A percentile compares a stretch with the other conserved stretches of the same genome.
phyloP scores from a whole-genome alignment of 2,329 filamentous ascomycete species.

The Phaeoacremonium minimum region DNA sequence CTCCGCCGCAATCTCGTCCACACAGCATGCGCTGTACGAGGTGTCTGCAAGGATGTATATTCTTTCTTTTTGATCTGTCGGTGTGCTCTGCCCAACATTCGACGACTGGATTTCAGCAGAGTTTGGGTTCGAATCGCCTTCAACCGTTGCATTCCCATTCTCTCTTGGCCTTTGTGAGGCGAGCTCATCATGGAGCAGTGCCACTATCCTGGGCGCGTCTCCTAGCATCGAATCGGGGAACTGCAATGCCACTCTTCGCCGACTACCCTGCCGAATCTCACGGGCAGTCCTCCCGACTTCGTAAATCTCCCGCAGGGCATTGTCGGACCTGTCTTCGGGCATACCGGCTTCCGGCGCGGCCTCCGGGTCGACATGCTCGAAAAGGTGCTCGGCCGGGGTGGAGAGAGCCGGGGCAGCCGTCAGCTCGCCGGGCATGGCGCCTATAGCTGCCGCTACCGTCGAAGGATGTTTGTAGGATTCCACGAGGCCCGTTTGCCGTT shows the following conservation, averaged over 20 bases:
- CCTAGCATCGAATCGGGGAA: conserved; percentile 91
- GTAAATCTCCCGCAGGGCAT: conserved; percentile 73
- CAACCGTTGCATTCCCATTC: not conserved
- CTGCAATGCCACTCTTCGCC: conserved; percentile 80
- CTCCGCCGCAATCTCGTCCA: conserved; percentile 94
- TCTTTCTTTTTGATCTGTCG: conserved; percentile 19
- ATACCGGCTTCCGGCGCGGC: conserved; percentile 17
- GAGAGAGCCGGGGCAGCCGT: conserved; percentile 56
- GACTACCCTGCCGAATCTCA: conserved; percentile 69
- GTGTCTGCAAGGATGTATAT: conserved; percentile 91
- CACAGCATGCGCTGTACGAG: conserved; percentile 94
- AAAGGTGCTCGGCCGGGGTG: conserved; percentile 56
- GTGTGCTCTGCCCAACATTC: too few species aligned
- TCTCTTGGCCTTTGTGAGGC: conserved; percentile 2
- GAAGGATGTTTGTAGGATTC: not conserved
- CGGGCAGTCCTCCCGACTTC: conserved; percentile 76
- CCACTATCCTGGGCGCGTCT: conserved; percentile 78
- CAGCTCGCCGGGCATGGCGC: conserved; percentile 45
- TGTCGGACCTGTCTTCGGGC: conserved; percentile 46
- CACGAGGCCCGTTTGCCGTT: too few species aligned
- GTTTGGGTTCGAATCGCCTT: too few species aligned
- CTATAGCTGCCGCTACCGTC: too few species aligned
- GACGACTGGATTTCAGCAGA: too few species aligned
- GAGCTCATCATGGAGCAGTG: conserved; percentile 44
- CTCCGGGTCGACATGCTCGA: conserved; percentile 44